phyloP scores from a whole-genome alignment of 192 early-diverging fungal genomes.

The Podila epigama region DNA sequence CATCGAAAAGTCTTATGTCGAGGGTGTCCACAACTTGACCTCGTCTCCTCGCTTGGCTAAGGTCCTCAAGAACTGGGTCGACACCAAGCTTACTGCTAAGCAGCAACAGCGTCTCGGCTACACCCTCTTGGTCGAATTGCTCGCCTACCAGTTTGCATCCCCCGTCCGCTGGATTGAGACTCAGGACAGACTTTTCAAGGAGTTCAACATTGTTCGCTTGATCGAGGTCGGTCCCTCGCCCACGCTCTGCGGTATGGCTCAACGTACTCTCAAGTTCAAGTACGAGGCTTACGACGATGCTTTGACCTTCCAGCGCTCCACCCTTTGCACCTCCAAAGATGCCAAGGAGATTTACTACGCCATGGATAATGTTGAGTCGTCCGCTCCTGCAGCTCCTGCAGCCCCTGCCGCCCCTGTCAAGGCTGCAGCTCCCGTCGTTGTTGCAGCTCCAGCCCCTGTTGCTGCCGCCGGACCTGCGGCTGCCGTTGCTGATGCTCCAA shows the following conservation, averaged over 20 bases:
- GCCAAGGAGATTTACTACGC: constrained; percentile 94
- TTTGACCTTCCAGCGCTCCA: constrained; percentile 87
- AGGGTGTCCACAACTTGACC: constrained; percentile 73
- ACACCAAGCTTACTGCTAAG: constrained; percentile 70
- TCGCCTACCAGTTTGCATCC: constrained; percentile 93
- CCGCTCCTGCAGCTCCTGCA: constrained; percentile 52
- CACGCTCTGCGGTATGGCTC: constrained; percentile 92
- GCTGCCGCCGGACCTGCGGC: constrained; percentile 64
- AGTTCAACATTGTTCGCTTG: constrained; percentile 83
- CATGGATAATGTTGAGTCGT: constrained; percentile 75
- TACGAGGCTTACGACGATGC: constrained; percentile 97
- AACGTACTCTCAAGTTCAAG: constrained; percentile 94
- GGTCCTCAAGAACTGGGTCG: constrained; percentile 83
- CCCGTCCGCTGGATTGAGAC: constrained; percentile 97
- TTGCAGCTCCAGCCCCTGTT: constrained; percentile 63
- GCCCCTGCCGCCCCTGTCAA: constrained; percentile 57
- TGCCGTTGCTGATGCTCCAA: constrained; percentile 77
- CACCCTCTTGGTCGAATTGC: constrained; percentile 84
- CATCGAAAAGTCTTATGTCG: constrained; percentile 78
- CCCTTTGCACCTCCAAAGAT: constrained; percentile 89
- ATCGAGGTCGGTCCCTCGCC: constrained; percentile 92
- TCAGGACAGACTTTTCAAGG: constrained; percentile 84
- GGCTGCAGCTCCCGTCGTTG: constrained; percentile 56
- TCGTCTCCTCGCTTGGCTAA: constrained; percentile 77
- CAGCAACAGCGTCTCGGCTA: constrained; percentile 89